These are phyloP conservation scores for Thuidium tamariscinum DNA, from an alignment of 225 moss, liverwort and hornwort genomes.

Conservation along the genomic window DNA sequence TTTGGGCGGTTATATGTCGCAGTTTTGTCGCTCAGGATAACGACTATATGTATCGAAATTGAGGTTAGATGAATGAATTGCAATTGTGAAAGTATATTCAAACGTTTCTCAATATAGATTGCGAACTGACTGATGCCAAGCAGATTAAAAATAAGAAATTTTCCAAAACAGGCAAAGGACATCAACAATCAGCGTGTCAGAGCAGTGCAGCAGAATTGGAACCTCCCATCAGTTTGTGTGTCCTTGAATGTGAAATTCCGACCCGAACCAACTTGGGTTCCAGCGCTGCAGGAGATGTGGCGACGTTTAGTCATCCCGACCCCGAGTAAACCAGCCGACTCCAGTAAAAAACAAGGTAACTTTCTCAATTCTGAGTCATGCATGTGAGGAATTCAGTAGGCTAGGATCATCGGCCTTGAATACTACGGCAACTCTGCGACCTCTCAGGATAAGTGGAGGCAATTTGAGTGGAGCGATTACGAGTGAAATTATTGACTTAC, in stretches of 20 bases:
- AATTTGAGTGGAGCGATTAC: neutral
- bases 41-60: neutral
- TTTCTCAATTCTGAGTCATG: neutral
- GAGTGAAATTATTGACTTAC: neutral
- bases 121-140: neutral
- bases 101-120: neutral
- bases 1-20: neutral
- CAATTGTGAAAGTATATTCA: neutral
- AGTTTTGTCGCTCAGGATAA: neutral
- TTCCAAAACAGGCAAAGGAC: slow-evolving; percentile 4
- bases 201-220: slow-evolving; percentile 31
- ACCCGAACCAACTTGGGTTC: slow-evolving; percentile 31
- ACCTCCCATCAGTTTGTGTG: slow-evolving; percentile 36
- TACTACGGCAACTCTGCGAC: neutral
- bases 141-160: neutral
- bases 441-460: neutral
- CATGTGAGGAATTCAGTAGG: neutral
- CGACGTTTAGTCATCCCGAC: neutral
- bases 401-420: neutral
- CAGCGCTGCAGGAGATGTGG: slow-evolving; percentile 35
- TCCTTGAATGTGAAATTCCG: slow-evolving; percentile 7
- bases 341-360: neutral
- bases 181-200: slow-evolving; percentile 7
- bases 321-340: neutral
- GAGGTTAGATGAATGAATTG: neutral